Conservation (phyloP, 495 filamentous ascomycete genomes). For the Evernia prunastri region DNA sequence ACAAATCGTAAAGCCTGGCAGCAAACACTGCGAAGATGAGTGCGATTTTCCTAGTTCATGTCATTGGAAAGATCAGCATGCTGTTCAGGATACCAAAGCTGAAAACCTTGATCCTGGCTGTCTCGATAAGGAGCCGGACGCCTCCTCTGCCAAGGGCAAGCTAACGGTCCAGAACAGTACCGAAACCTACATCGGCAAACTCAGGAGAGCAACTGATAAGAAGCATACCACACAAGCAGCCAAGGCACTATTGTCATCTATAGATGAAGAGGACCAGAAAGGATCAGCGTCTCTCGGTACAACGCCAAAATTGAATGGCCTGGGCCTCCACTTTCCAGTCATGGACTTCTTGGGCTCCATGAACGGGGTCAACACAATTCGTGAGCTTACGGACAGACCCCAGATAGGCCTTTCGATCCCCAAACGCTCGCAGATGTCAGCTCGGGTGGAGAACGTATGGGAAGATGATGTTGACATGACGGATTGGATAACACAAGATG, state of each 20-base stretch:
- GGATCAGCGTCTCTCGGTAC: background rate
- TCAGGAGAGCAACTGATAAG: slow-evolving; percentile 15
- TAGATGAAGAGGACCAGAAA: slow-evolving; percentile 15
- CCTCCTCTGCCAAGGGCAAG: background rate
- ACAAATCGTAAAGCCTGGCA: background rate
- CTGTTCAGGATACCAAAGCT: background rate
- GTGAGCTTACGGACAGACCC: background rate
- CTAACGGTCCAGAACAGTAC: background rate
- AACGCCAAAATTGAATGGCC: slow-evolving; percentile 3
- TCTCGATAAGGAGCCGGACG: slow-evolving; percentile 9
- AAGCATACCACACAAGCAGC: slow-evolving; percentile 12
- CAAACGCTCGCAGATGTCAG: background rate
- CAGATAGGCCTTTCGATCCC: background rate
- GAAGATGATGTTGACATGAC: slow-evolving; percentile 16
- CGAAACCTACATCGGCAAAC: background rate
- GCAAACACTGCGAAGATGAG: slow-evolving; percentile 18
- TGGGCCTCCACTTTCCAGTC: slow-evolving; percentile 9
- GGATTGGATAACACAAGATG: slow-evolving; percentile 16
- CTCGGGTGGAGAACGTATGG: background rate
- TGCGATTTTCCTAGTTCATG: slow-evolving; percentile 24
- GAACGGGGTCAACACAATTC: background rate
- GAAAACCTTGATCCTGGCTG: slow-evolving; percentile 6
- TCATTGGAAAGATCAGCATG: slow-evolving; percentile 18
- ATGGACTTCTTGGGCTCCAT: slow-evolving; percentile 13
- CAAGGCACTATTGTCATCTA: slow-evolving; percentile 5